Conservation (phyloP, 2,329 filamentous ascomycete genomes). For the Chrysoporthe puriensis region DNA sequence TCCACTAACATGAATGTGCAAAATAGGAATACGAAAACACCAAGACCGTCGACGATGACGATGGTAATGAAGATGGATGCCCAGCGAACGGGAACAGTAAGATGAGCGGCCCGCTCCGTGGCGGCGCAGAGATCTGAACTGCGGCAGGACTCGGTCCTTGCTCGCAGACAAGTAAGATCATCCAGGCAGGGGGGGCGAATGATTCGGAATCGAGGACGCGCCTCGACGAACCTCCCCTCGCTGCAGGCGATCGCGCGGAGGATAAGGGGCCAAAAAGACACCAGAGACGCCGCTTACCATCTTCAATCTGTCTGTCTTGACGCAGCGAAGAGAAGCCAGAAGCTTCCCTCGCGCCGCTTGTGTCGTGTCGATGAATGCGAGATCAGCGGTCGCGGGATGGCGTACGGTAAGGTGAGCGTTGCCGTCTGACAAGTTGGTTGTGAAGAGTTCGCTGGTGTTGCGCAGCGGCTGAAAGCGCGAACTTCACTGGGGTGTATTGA, state of each 20-base stretch:
- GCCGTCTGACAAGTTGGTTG: background rate
- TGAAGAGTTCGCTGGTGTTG: background rate
- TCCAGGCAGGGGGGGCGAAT: constrained; percentile 3
- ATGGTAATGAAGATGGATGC: too few relatives aligned
- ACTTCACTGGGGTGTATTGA: background rate
- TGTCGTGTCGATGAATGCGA: constrained; percentile 19
- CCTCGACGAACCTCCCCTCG: background rate
- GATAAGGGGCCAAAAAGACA: background rate
- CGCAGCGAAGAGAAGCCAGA: constrained; percentile 27
- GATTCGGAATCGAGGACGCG: background rate
- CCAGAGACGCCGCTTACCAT: constrained; percentile 32
- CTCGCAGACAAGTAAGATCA: constrained; percentile 15
- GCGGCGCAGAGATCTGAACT: constrained; percentile 11
- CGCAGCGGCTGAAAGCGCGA: background rate
- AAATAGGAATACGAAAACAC: background rate
- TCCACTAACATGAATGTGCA: background rate
- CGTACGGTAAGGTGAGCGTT: constrained; percentile 1
- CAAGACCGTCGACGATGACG: background rate
- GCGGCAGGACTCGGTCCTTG: constrained; percentile 9
- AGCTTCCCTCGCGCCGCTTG: constrained; percentile 21
- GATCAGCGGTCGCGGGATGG: background rate
- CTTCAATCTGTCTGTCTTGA: background rate
- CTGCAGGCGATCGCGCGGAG: background rate
- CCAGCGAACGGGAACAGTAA: background rate
- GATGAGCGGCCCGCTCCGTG: constrained; percentile 24